Conservation (phyloP, 2,329 filamentous ascomycete genomes). For the Phyllosticta citrichinensis region DNA sequence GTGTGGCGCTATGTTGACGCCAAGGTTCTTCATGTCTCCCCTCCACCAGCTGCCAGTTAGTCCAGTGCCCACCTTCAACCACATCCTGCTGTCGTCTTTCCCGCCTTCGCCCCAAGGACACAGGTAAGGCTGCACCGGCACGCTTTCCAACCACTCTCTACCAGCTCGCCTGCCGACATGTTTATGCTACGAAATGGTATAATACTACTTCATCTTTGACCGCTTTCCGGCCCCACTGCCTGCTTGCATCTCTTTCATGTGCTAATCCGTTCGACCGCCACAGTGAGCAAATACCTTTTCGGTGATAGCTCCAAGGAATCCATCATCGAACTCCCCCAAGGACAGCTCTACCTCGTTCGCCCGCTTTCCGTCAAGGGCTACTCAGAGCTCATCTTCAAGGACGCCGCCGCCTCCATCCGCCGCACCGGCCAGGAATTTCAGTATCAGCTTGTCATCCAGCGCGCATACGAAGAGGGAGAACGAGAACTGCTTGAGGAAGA, state of each 20-base stretch:
- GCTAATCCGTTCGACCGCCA: constrained; percentile 9
- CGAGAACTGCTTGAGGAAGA: constrained; percentile 83
- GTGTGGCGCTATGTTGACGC: neutral
- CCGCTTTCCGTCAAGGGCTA: constrained; percentile 94
- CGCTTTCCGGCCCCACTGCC: constrained; percentile 11
- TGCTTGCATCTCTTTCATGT: constrained; percentile 2
- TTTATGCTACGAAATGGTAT: constrained; percentile 32
- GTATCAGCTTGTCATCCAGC: constrained; percentile 92
- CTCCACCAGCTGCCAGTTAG: neutral
- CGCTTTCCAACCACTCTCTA: neutral
- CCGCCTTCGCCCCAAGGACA: constrained; percentile 2
- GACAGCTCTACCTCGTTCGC: constrained; percentile 93
- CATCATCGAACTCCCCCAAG: constrained; percentile 87
- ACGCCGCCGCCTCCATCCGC: constrained; percentile 84
- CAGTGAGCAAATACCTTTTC: constrained; percentile 89
- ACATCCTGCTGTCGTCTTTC: neutral
- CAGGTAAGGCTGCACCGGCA: constrained; percentile 1
- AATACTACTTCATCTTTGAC: constrained; percentile 20
- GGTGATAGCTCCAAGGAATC: constrained; percentile 81
- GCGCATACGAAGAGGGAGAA: constrained; percentile 95
- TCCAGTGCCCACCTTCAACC: neutral
- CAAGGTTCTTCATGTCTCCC: constrained; percentile 2
- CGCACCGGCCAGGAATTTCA: constrained; percentile 91
- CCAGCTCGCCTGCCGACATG: constrained; percentile 17
- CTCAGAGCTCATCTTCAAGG: constrained; percentile 97